Base-by-base conservation (phyloP, 495 filamentous ascomycete genomes). In the Barbatosphaeria neglecta region DNA sequence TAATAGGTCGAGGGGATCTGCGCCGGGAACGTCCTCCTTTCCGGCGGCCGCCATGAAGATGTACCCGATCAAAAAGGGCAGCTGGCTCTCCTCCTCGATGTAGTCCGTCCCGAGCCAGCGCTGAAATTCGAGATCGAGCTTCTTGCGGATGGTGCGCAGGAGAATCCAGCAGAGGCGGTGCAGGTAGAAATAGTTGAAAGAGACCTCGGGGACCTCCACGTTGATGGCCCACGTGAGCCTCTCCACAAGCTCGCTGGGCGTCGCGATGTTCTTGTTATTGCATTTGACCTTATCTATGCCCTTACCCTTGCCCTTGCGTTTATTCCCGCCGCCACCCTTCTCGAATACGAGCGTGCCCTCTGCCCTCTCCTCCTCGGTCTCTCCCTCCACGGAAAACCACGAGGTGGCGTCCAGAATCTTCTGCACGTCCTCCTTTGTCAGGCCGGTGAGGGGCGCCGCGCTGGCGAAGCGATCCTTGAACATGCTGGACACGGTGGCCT, bases 31-130 rank as follows among this genome's bases (percentile, higher is more conserved):
- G 4, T 35, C 31, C 1, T 5, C 31, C 31, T 22, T n/a, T 3
- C 44, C 50, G 7, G 6, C 22, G 6, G 58, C 58, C 15, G 59
- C 50, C 53, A 65, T 60, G 51, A 70, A 58, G 22, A 69, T 62
- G 41, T 60, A 69, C 9, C 67, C 63, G 0, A 72, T 57, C 16
- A 69, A 38, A 16, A 53, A 70, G 1, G 62, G 63, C 17, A 73
- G 53, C 37, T 73, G 55, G 11, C 22, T 48, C 44, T 70, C 62
- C n/a, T 54, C 39, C 17, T 64, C 56, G 1, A 69, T 37, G 40
- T 69, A 71, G 13, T 51, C 53, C 2, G 56, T 47, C 0, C 58
- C 58, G 49, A 50, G 63, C 6, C 61, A 46, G 22, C 61, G 43
- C 15, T 51, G 39, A 25, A 72, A 46, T 1, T 55, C 11, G 1